A percentile compares a stretch with the other conserved stretches of the same genome.
Conservation (phyloP, 202 grass and related monocot species). For the Hordeum pubiflorum region DNA sequence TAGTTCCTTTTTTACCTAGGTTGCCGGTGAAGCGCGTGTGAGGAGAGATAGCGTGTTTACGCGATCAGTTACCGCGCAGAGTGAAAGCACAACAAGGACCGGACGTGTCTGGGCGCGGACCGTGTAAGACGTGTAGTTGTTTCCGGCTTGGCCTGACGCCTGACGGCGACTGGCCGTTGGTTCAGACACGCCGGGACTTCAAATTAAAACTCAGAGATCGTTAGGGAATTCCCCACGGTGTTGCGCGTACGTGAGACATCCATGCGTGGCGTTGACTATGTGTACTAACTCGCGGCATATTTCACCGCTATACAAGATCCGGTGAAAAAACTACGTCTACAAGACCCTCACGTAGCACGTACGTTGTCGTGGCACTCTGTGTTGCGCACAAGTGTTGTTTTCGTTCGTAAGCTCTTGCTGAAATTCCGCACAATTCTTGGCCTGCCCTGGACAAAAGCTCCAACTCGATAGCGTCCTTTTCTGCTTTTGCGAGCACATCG, state of each 20-base stretch:
- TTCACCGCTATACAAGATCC: neutral
- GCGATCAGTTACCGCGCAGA: neutral
- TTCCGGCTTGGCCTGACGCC: slow-evolving; percentile 1
- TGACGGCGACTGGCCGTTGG: neutral
- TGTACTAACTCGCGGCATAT: neutral
- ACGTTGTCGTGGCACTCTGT: neutral
- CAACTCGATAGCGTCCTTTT: neutral
- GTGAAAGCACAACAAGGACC: neutral
- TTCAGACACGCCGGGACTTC: neutral
- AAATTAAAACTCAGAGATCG: neutral
- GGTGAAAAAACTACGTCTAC: neutral
- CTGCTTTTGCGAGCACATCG: neutral
- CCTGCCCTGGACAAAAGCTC: neutral
- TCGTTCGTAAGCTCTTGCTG: neutral
- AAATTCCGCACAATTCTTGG: neutral
- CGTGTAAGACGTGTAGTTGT: neutral
- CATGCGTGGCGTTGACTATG: neutral
- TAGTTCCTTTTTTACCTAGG: neutral
- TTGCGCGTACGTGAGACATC: neutral
- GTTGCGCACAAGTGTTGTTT: neutral
- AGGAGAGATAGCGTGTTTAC: neutral
- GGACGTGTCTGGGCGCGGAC: neutral
- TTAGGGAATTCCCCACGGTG: neutral
- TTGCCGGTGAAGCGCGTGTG: neutral
- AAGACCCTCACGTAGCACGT: neutral